These are phyloP conservation scores for Fraxinus anomala DNA, from an alignment of 257 asterid genomes.

Conservation along the genomic window DNA sequence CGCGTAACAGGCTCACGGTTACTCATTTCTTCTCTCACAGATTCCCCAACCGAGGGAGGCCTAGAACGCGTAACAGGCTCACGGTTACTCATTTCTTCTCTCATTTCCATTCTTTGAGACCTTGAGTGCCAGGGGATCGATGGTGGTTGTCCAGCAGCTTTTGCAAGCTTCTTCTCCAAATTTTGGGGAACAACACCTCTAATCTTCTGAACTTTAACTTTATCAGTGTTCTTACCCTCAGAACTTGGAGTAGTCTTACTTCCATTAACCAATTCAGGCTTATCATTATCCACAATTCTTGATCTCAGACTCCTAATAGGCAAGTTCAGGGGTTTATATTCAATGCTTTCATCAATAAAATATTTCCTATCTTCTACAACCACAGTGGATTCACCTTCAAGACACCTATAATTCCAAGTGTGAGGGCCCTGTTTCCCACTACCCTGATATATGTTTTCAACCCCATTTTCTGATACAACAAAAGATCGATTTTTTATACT, in stretches of 20 bases:
- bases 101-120: constrained; percentile 43
- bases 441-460: constrained; percentile 19
- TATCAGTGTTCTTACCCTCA: constrained; percentile 32
- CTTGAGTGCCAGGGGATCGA: constrained; percentile 54
- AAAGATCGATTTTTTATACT: constrained; percentile 44
- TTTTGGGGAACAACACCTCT: constrained; percentile 57
- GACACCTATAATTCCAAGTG: constrained; percentile 44
- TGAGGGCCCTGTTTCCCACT: constrained; percentile 33
- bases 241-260: constrained; percentile 18
- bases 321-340: constrained; percentile 71
- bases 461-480: constrained; percentile 21
- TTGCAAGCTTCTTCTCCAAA: constrained; percentile 65
- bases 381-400: constrained; percentile 54
- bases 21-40: constrained; percentile 39
- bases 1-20: constrained; percentile 30
- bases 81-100: constrained; percentile 31
- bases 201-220: constrained; percentile 36
- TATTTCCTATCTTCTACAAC: constrained; percentile 53
- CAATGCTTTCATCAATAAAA: constrained; percentile 39
- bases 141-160: constrained; percentile 39
- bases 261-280: constrained; percentile 27
- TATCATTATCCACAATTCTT: constrained; percentile 34
- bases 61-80: constrained; percentile 39
- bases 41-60: constrained; percentile 63
- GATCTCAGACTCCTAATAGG: constrained; percentile 78